A percentile compares a stretch with the other conserved stretches of the same genome.
These are phyloP conservation scores for Monosporascus sp. DNA, from an alignment of 2,329 filamentous ascomycete genomes.

Conservation along the genomic window DNA sequence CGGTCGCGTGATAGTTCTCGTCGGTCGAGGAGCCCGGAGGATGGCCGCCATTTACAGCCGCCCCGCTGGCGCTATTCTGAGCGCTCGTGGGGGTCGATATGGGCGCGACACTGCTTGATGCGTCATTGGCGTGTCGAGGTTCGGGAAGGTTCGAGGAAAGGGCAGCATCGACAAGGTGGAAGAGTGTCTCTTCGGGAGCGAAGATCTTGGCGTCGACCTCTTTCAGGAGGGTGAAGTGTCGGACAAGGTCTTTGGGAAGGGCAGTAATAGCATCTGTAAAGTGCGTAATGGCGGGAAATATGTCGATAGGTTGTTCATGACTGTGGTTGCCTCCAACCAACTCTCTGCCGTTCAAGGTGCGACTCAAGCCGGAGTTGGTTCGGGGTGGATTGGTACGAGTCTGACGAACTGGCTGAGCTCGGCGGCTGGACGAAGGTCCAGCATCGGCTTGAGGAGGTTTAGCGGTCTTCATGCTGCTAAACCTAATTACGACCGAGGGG, in stretches of 20 bases:
- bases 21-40: conserved; percentile 36
- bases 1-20: conserved; percentile 37
- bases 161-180: conserved; percentile 66
- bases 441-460: conserved; percentile 38
- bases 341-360: conserved; percentile 39
- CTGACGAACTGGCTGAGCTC: conserved; percentile 60
- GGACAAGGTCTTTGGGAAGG: conserved; percentile 88
- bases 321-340: conserved; percentile 37
- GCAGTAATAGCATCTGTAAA: conserved; percentile 92
- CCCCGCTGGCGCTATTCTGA: conserved; percentile 43
- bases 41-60: conserved; percentile 29
- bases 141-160: conserved; percentile 45
- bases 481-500: neutral
- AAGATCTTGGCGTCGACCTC: conserved; percentile 98
- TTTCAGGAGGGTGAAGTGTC: conserved; percentile 92
- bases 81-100: conserved; percentile 44
- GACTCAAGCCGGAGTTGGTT: conserved; percentile 43
- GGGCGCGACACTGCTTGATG: conserved; percentile 35
- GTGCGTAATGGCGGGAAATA: conserved; percentile 61
- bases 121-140: conserved; percentile 38
- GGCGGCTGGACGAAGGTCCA: conserved; percentile 42
- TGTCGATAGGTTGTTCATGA: conserved; percentile 57
- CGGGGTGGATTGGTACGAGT: conserved; percentile 60
- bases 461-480: conserved; percentile 48
- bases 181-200: conserved; percentile 76